These are phyloP conservation scores for Cinnamomum chago DNA, from an alignment of 164 flowering plant genomes.

Conservation along the genomic window DNA sequence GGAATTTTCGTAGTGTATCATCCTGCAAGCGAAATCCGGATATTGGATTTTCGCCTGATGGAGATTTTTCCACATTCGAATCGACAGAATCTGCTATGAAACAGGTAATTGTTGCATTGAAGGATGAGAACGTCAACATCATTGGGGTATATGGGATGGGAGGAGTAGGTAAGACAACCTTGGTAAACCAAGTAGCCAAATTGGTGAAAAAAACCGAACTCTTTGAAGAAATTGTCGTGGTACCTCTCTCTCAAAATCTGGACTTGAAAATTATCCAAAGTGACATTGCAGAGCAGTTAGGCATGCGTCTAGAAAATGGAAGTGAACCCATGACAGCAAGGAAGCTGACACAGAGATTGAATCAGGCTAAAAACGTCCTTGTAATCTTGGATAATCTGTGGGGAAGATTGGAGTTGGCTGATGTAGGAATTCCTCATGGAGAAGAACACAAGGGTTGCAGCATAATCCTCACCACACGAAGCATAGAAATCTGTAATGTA, in stretches of 20 bases:
- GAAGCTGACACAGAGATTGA: conserved; percentile 1
- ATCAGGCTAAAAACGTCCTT: conserved; percentile 12
- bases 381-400: conserved; percentile 37
- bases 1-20: neutral
- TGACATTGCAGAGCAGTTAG: conserved; percentile 6
- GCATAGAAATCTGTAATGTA: neutral
- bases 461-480: conserved; percentile 19
- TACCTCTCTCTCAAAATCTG: neutral
- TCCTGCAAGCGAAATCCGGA: neutral
- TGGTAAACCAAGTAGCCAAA: neutral
- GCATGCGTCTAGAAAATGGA: neutral
- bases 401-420: conserved; percentile 15
- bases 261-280: conserved; percentile 5
- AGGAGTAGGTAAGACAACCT: conserved; percentile 10
- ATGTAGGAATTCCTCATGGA: conserved; percentile 20
- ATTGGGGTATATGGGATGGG: conserved; percentile 16
- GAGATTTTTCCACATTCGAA: neutral
- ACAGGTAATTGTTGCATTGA: conserved; percentile 6
- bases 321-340: conserved; percentile 4
- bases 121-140: neutral
- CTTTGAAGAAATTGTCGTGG: conserved; percentile 11
- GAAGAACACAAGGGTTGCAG: conserved; percentile 8
- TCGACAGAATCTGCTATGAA: neutral
- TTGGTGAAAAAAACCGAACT: neutral
- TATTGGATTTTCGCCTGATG: neutral